Percentiles rank a stretch among this genome's conserved stretches.
These are phyloP conservation scores for Arthrobotrys pseudoclavata DNA, from an alignment of 2,329 filamentous ascomycete genomes.

Conservation along the genomic window DNA sequence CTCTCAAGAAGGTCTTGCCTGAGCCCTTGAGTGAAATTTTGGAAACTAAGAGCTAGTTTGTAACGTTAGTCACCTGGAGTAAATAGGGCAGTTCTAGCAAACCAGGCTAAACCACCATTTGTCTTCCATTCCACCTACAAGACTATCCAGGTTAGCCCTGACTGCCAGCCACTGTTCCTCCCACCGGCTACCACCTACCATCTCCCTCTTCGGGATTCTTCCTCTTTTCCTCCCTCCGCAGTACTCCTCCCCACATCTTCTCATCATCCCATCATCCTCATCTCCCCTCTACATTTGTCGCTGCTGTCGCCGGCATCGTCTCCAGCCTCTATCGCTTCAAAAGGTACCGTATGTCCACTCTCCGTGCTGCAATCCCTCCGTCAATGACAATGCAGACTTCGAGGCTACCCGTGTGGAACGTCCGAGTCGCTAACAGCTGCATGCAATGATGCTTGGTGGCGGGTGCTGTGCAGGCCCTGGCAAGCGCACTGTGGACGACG, in stretches of 20 bases:
- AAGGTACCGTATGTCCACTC: conserved; percentile 38
- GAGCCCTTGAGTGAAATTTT: too few species aligned
- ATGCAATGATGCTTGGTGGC: conserved; percentile 44
- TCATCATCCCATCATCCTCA: background rate
- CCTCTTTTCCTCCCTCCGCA: background rate
- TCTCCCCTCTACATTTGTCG: conserved; percentile 18
- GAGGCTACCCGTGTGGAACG: conserved; percentile 26
- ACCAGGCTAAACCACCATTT: background rate
- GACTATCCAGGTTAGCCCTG: background rate
- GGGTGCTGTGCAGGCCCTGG: conserved; percentile 50
- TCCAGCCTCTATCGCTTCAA: conserved; percentile 28
- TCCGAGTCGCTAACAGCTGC: conserved; percentile 51
- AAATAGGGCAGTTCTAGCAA: background rate
- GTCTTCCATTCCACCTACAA: background rate
- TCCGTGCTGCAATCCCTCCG: conserved; percentile 24
- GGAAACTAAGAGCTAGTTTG: too few species aligned
- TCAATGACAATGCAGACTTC: background rate
- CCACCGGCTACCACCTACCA: too few species aligned
- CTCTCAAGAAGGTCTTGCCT: too few species aligned
- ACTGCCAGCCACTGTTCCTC: background rate
- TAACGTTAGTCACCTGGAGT: background rate
- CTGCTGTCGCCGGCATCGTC: conserved; percentile 20
- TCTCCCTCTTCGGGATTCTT: background rate
- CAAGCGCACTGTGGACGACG: conserved; percentile 30
- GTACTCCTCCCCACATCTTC: background rate